Evolutionary conservation across 352 stramenopile genomes (phyloP).

Genomic region (Pythium folliculosum): DNA sequence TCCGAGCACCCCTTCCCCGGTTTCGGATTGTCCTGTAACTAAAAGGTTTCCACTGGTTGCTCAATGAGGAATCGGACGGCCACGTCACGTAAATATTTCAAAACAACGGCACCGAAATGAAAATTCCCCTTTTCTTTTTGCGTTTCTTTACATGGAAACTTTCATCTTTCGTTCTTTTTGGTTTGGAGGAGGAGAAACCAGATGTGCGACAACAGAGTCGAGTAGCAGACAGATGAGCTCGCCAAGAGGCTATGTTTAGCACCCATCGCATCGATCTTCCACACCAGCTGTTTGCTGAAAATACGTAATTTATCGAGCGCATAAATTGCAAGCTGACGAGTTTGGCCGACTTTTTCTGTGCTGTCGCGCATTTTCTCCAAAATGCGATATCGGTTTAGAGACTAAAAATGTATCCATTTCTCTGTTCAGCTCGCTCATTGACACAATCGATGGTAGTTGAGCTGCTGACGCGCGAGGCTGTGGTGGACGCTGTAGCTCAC

Average conservation of each 20-base stretch:
- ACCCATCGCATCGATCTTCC: neutral
- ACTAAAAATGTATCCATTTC: constrained; percentile 13
- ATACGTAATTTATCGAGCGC: constrained; percentile 5
- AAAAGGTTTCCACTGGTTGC: too few species aligned
- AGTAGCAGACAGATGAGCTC: neutral
- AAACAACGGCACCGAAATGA: too few species aligned
- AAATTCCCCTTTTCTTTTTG: constrained; percentile 5
- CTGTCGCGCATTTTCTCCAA: neutral
- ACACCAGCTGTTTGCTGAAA: constrained; percentile 1
- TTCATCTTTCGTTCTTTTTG: neutral
- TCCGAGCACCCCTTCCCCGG: too few species aligned
- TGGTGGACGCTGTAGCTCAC: constrained; percentile 70
- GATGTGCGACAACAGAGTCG: neutral
- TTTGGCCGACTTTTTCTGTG: constrained; percentile 6
- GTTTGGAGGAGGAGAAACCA: neutral
- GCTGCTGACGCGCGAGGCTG: constrained; percentile 72
- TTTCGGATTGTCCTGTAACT: too few species aligned
- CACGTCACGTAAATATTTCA: too few species aligned
- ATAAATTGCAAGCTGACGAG: constrained; percentile 11
- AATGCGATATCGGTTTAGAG: neutral
- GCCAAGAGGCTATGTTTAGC: constrained; percentile 7
- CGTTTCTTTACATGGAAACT: neutral
- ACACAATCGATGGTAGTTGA: constrained; percentile 55
- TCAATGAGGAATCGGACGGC: too few species aligned
- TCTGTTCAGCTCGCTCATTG: neutral